phyloP scores from a whole-genome alignment of 2,329 filamentous ascomycete species.

The Apiospora marii region DNA sequence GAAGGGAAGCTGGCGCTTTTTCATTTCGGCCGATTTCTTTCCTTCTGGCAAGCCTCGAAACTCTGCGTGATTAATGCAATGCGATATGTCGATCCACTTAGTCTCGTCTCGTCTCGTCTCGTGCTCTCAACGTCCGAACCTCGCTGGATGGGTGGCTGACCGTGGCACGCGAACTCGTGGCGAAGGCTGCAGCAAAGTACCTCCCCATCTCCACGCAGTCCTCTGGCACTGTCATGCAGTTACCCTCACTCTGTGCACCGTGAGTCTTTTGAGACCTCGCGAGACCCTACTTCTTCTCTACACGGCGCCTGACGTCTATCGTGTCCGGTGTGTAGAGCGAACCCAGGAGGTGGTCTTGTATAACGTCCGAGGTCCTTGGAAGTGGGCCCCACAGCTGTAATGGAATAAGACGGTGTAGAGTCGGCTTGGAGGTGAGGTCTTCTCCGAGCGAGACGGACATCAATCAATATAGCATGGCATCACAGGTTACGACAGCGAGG shows the following conservation, averaged over 20 bases:
- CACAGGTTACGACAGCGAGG: background rate
- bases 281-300: background rate
- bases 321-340: background rate
- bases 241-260: background rate
- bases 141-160: constrained; percentile 4
- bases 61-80: background rate
- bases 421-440: background rate
- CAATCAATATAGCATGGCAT: background rate
- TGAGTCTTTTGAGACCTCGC: background rate
- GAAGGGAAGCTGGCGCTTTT: background rate
- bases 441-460: background rate
- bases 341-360: constrained; percentile 1
- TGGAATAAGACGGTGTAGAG: background rate
- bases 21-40: background rate
- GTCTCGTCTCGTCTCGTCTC: background rate
- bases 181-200: background rate
- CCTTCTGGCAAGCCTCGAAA: background rate
- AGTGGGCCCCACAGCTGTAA: background rate
- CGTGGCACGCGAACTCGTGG: constrained; percentile 15
- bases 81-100: background rate
- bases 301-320: background rate
- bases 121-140: background rate
- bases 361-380: background rate
- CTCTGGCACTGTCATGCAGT: background rate
- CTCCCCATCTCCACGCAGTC: background rate